A percentile compares a stretch with the other conserved stretches of the same genome.
These are phyloP conservation scores for Cercospora sojina DNA, from an alignment of 2,329 filamentous ascomycete species.

Conservation along the genomic window DNA sequence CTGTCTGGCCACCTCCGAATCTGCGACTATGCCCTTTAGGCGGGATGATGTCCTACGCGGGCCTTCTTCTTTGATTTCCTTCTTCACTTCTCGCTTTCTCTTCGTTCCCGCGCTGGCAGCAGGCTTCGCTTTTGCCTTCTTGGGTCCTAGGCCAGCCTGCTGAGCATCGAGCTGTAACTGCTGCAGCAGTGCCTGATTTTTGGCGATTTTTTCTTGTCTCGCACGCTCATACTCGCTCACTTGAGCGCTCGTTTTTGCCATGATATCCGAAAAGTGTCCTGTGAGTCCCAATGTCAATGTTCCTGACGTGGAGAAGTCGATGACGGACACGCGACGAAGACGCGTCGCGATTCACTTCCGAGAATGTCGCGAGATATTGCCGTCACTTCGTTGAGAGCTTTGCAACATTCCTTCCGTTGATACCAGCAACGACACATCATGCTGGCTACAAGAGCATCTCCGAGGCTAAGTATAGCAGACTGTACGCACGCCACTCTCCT, in stretches of 20 bases:
- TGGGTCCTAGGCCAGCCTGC: conserved; percentile 66
- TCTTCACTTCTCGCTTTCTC: conserved; percentile 56
- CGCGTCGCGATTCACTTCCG: conserved; percentile 6
- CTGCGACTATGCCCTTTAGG: conserved; percentile 61
- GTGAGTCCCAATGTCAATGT: background rate
- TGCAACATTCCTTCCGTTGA: no score
- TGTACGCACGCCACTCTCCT: conserved; percentile 16
- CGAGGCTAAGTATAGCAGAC: background rate
- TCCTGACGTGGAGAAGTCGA: conserved; percentile 9
- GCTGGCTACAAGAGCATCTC: conserved; percentile 1
- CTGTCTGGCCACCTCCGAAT: conserved; percentile 66
- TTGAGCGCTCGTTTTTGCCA: conserved; percentile 17
- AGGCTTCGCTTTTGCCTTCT: conserved; percentile 49
- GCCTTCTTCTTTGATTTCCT: conserved; percentile 46
- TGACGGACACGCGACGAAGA: conserved; percentile 21
- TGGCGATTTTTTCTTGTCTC: conserved; percentile 80
- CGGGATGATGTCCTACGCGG: conserved; percentile 63
- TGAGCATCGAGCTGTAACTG: conserved; percentile 68
- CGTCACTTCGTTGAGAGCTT: background rate
- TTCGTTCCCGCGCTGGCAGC: conserved; percentile 45
- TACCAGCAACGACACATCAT: background rate
- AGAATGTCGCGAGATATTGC: background rate
- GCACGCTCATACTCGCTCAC: conserved; percentile 86
- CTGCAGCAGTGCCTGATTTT: conserved; percentile 78
- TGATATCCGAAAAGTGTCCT: conserved; percentile 2